phyloP scores from a whole-genome alignment of 1,284 basidiomycete genomes.

The Marasmius oreades region DNA sequence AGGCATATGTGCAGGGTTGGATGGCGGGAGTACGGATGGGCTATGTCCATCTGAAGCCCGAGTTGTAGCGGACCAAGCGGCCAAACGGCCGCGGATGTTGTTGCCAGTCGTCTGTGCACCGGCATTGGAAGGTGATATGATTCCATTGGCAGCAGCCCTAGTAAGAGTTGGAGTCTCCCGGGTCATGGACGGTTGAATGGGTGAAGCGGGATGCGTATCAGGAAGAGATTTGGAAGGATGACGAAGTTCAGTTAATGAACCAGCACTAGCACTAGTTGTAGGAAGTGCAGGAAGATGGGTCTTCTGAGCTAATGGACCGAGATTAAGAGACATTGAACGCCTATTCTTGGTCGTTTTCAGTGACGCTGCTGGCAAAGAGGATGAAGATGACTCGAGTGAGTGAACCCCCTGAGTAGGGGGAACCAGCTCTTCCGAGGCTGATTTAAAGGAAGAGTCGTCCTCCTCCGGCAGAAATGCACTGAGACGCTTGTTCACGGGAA shows the following conservation, averaged over 20 bases:
- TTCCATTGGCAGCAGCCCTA: slow-evolving; percentile 37
- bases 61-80: slow-evolving; percentile 43
- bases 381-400: slow-evolving; percentile 27
- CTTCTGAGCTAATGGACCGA: slow-evolving; percentile 27
- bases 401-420: slow-evolving; percentile 19
- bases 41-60: slow-evolving; percentile 13
- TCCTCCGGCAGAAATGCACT: slow-evolving; percentile 61
- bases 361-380: neutral
- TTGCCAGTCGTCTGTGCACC: slow-evolving; percentile 33
- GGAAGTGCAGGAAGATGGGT: slow-evolving; percentile 13
- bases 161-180: slow-evolving; percentile 37
- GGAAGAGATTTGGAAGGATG: slow-evolving; percentile 28
- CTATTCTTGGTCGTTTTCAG: slow-evolving; percentile 35
- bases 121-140: slow-evolving; percentile 36
- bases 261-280: slow-evolving; percentile 7
- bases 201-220: slow-evolving; percentile 24
- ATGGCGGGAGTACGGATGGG: slow-evolving; percentile 11
- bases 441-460: slow-evolving; percentile 33
- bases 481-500: slow-evolving; percentile 57
- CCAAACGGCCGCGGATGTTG: slow-evolving; percentile 46
- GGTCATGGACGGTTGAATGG: slow-evolving; percentile 22
- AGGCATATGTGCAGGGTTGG: neutral
- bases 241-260: slow-evolving; percentile 27
- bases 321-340: slow-evolving; percentile 60
- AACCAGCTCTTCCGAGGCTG: slow-evolving; percentile 12